Base-by-base conservation (phyloP, 2,329 filamentous ascomycete species). In the Chaetomiaceae sp. region DNA sequence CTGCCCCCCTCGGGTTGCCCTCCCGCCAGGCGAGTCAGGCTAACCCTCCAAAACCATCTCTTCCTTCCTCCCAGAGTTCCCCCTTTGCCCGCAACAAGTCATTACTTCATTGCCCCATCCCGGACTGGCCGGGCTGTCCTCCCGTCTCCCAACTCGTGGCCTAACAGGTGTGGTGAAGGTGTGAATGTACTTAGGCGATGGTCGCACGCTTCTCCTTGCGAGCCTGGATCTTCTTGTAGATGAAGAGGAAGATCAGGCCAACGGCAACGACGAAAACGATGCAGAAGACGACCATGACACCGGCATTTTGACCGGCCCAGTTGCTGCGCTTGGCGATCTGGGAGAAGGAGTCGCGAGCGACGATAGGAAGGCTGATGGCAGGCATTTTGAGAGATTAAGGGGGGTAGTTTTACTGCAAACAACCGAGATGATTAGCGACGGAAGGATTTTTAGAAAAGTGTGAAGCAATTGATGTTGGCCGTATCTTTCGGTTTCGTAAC, bases 261-360 rank as follows among this genome's bases (percentile, higher is more conserved):
- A 75, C 50, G 34, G 55, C 72, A 57, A 85, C 76, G 54, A 81
- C 60, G 61, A 78, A 78, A 65, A 83, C 71, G 59, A 85, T 79
- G 66, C 69, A 73, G 67, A 85, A 81, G 50, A 85, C 81, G 57
- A 83, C 69, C 44, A 85, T 72, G 55, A 83, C 79, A 65, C 81
- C 81, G 39, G 76, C 73, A 62, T 85, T 77, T 27, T 67, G 61
- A 54, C 66, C 59, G 20, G 81, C 78, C 76, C 78, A 85, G 71
- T 82, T 79, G 67, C 77, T 74, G 55, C 73, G 75, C 71, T 75
- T 81, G 62, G 69, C 63, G 55, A 82, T 69, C 68, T 60, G 72
- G 71, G 59, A 51, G 50, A 63, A 31, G 53, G 60, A 44, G 56
- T 66, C 60, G 62, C 66, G 66, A 50, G 64, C 62, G 56, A 66